phyloP scores from a whole-genome alignment of 2,329 filamentous ascomycete genomes.

The Fusarium sarcochroum region DNA sequence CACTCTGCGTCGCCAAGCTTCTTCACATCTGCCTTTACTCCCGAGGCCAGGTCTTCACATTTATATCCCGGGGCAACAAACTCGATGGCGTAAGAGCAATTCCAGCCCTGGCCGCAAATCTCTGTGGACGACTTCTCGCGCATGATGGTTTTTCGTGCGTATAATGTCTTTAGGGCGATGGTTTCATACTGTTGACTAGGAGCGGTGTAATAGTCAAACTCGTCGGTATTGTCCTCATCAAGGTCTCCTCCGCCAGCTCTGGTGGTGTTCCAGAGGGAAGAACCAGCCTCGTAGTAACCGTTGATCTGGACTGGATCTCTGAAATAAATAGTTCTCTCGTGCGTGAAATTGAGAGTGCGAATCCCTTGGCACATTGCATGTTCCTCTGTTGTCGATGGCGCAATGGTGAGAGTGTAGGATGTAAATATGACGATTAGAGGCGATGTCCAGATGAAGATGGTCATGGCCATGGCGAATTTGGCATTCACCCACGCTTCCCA shows the following conservation, averaged over 20 bases:
- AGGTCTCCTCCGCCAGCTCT: not conserved
- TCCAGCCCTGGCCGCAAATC: conserved; percentile 46
- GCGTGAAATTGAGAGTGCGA: conserved; percentile 46
- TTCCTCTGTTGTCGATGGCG: conserved; percentile 21
- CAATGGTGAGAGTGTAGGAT: conserved; percentile 44
- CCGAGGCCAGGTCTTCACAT: conserved; percentile 37
- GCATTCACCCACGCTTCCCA: conserved; percentile 45
- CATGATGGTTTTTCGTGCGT: conserved; percentile 37
- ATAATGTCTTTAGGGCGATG: conserved; percentile 41
- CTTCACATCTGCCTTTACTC: conserved; percentile 23
- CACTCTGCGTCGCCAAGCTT: conserved; percentile 34
- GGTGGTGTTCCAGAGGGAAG: conserved; percentile 44
- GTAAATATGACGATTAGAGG: conserved; percentile 48
- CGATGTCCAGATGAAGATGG: conserved; percentile 47
- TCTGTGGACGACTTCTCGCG: conserved; percentile 28
- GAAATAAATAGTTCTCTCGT: conserved; percentile 39
- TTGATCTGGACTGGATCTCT: conserved; percentile 22
- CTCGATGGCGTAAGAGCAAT: conserved; percentile 42
- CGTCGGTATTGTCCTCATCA: conserved; percentile 21
- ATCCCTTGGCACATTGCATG: conserved; percentile 38
- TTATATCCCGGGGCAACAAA: conserved; percentile 45
- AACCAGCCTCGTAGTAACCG: conserved; percentile 34
- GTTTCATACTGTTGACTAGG: conserved; percentile 37
- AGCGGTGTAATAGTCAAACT: conserved; percentile 45
- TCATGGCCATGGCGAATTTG: conserved; percentile 46